Percentiles rank a stretch among this genome's conserved stretches.
phyloP scores from a whole-genome alignment of 2,329 filamentous ascomycete species.

The Pyrenochaeta sp. region DNA sequence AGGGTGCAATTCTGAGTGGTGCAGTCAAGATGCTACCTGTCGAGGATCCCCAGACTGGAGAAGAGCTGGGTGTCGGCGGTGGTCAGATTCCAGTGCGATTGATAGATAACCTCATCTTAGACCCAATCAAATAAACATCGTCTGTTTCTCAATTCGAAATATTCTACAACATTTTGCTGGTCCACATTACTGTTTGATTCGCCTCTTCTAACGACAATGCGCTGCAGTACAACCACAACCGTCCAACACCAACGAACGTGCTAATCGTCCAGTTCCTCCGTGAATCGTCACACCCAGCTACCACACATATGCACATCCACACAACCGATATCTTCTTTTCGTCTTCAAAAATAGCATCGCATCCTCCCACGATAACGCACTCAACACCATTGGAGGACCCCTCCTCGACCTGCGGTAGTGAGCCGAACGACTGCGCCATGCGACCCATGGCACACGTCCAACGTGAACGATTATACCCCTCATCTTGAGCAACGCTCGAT shows the following conservation, averaged over 20 bases:
- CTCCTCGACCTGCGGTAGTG: neutral
- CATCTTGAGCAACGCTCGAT: neutral
- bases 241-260: too few relatives aligned
- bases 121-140: slow-evolving; percentile 29
- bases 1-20: slow-evolving; percentile 85
- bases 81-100: slow-evolving; percentile 80
- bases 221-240: too few relatives aligned
- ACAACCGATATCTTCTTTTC: too few relatives aligned
- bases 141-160: too few relatives aligned
- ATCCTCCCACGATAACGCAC: neutral
- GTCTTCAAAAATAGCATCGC: too few relatives aligned
- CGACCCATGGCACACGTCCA: neutral
- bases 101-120: slow-evolving; percentile 89
- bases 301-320: too few relatives aligned
- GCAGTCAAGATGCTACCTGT: slow-evolving; percentile 89
- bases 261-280: too few relatives aligned
- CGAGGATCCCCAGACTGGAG: slow-evolving; percentile 71
- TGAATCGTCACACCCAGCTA: too few relatives aligned
- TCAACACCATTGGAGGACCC: neutral
- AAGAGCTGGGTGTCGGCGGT: slow-evolving; percentile 74
- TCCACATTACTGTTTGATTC: too few relatives aligned
- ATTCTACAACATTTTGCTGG: too few relatives aligned
- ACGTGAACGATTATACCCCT: neutral
- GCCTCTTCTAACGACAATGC: too few relatives aligned
- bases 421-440: neutral